Conservation (phyloP, 345 rosid genomes). For the Eutrema yunnanense region DNA sequence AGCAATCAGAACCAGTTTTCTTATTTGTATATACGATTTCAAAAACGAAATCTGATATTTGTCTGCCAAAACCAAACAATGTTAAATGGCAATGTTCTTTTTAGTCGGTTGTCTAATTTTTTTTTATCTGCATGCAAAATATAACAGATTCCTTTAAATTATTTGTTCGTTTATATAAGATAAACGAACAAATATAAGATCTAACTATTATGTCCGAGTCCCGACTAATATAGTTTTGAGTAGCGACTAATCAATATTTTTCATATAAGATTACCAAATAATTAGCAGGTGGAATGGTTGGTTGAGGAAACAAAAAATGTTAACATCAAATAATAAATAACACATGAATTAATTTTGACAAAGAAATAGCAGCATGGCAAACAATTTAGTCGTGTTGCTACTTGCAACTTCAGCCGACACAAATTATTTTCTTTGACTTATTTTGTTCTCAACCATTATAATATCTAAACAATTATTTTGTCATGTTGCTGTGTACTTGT, state of each 20-base stretch:
- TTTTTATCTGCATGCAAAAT: background rate
- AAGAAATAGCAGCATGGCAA: too few relatives aligned
- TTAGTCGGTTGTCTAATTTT: background rate
- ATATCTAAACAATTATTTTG: background rate
- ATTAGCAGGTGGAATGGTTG: conserved; percentile 4
- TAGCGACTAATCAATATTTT: background rate
- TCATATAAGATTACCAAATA: background rate
- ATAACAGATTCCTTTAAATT: background rate
- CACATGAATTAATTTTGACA: conserved; percentile 4
- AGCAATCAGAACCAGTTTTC: background rate
- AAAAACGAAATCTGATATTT: too few relatives aligned
- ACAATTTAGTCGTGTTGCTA: too few relatives aligned
- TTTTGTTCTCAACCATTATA: background rate
- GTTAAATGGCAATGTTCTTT: background rate
- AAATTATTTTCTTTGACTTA: conserved; percentile 7
- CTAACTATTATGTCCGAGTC: background rate
- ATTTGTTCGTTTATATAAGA: too few relatives aligned
- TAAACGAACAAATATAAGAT: too few relatives aligned
- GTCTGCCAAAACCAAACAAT: too few relatives aligned
- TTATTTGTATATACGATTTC: background rate
- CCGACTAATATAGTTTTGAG: background rate
- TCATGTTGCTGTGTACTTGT: too few relatives aligned
- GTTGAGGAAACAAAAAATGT: conserved; percentile 4
- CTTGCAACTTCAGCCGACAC: conserved; percentile 27
- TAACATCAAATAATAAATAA: conserved; percentile 17